These are phyloP conservation scores for Agaricus bisporus DNA, from an alignment of 768 basidiomycete genomes.

Conservation along the genomic window DNA sequence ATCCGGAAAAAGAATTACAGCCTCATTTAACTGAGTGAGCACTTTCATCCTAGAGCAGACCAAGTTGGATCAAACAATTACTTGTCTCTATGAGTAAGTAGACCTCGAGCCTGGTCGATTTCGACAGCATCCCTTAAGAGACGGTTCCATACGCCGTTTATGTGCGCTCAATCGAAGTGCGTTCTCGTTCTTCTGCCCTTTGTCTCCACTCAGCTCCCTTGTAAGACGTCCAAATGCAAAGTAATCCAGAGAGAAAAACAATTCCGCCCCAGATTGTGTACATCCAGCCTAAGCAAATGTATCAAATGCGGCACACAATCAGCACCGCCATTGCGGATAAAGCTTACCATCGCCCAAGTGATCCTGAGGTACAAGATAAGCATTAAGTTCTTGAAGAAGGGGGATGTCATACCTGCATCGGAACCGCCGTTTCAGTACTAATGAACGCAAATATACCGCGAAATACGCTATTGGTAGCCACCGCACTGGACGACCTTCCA, in stretches of 20 bases:
- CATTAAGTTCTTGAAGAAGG: not conserved
- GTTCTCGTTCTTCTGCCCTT: not conserved
- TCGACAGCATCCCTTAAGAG: too few relatives aligned
- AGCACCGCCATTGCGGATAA: not conserved
- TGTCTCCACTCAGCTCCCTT: not conserved
- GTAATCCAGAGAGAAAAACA: not conserved
- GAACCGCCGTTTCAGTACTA: slow-evolving; percentile 14
- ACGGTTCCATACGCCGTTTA: too few relatives aligned
- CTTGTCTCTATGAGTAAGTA: too few relatives aligned
- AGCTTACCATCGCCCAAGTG: slow-evolving; percentile 65
- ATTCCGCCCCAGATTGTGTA: not conserved
- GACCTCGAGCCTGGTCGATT: too few relatives aligned
- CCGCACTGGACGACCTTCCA: slow-evolving; percentile 16
- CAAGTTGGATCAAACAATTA: too few relatives aligned
- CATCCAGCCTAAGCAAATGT: slow-evolving; percentile 37
- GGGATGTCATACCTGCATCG: slow-evolving; percentile 12
- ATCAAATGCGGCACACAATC: not conserved
- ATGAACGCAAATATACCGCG: slow-evolving; percentile 14
- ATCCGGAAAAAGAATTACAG: too few relatives aligned
- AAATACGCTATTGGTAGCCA: slow-evolving; percentile 15
- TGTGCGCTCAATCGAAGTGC: not conserved
- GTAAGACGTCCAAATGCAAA: not conserved
- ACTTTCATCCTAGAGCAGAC: too few relatives aligned
- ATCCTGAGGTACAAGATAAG: slow-evolving; percentile 23
- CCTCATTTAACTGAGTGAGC: too few relatives aligned